phyloP scores from a whole-genome alignment of 1,284 basidiomycete species.

The Cryptococcus deneoformans region DNA sequence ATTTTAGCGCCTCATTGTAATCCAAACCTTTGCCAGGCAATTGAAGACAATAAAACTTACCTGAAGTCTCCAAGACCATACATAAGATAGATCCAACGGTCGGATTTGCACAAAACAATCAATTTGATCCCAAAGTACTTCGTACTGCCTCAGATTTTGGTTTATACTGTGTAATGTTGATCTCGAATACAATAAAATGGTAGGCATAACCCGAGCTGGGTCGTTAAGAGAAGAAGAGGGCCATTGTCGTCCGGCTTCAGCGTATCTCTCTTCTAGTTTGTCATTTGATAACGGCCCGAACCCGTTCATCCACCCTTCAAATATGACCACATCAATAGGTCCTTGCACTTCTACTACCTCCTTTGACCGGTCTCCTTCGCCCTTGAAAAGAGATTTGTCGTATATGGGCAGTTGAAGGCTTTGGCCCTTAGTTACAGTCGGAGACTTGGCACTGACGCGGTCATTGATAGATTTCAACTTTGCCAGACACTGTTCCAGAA shows the following conservation, averaged over 20 bases:
- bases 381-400: slow-evolving; percentile 75
- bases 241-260: not conserved
- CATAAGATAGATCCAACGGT: slow-evolving; percentile 3
- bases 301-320: slow-evolving; percentile 53
- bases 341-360: slow-evolving; percentile 36
- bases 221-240: not conserved
- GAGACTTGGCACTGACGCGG: too few relatives aligned
- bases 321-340: slow-evolving; percentile 66
- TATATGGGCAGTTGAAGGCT: slow-evolving; percentile 62
- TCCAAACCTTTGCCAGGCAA: slow-evolving; percentile 57
- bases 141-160: slow-evolving; percentile 48
- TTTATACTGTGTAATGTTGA: slow-evolving; percentile 21
- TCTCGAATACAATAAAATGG: slow-evolving; percentile 14
- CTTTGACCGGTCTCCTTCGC: slow-evolving; percentile 72
- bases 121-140: slow-evolving; percentile 7
- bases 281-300: slow-evolving; percentile 30
- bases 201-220: slow-evolving; percentile 3
- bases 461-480: slow-evolving; percentile 11
- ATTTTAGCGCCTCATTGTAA: not conserved
- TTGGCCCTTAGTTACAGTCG: not conserved
- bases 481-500: slow-evolving; percentile 10
- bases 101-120: slow-evolving; percentile 9
- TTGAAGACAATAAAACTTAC: not conserved
- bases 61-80: slow-evolving; percentile 17
- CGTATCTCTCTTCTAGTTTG: slow-evolving; percentile 37